Evolutionary conservation across 768 basidiomycete genomes (phyloP).

Genomic region (Leccinum incarnatum): DNA sequence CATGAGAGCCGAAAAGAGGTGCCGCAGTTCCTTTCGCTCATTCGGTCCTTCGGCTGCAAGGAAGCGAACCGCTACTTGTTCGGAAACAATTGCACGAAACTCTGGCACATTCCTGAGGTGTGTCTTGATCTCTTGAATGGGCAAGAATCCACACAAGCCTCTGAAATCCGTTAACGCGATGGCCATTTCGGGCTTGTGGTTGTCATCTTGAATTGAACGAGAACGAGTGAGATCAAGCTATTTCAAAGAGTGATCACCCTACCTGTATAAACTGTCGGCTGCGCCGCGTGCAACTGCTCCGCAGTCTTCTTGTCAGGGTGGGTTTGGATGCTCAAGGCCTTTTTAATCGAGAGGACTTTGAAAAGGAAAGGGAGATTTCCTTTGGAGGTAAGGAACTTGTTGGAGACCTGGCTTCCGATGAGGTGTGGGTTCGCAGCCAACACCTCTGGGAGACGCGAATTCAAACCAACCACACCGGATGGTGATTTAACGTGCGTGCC

Average conservation of each 20-base stretch:
- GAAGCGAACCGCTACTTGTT: constrained; percentile 51
- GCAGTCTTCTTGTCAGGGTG: constrained; percentile 89
- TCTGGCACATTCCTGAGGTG: constrained; percentile 74
- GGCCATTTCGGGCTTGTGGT: constrained; percentile 99
- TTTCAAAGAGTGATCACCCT: constrained; percentile 15
- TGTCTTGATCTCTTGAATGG: constrained; percentile 65
- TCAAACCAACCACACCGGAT: constrained; percentile 50
- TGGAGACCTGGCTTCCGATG: constrained; percentile 58
- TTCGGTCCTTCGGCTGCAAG: constrained; percentile 34
- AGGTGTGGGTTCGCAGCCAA: constrained; percentile 66
- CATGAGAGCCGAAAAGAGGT: constrained; percentile 84
- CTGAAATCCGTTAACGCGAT: constrained; percentile 88
- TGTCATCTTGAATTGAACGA: constrained; percentile 58
- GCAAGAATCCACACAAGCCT: constrained; percentile 92
- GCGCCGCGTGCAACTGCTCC: constrained; percentile 58
- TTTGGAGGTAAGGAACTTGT: constrained; percentile 49
- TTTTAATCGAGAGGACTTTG: constrained; percentile 88
- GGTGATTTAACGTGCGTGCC: constrained; percentile 87
- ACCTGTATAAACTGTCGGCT: constrained; percentile 93
- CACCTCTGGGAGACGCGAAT: constrained; percentile 51
- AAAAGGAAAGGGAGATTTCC: constrained; percentile 89
- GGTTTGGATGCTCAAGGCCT: constrained; percentile 87
- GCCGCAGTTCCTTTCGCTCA: constrained; percentile 56
- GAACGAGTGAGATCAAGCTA: constrained; percentile 9
- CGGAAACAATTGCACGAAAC: constrained; percentile 66